Conservation (phyloP, 495 filamentous ascomycete species). For the Parachaetomium inaequale region DNA sequence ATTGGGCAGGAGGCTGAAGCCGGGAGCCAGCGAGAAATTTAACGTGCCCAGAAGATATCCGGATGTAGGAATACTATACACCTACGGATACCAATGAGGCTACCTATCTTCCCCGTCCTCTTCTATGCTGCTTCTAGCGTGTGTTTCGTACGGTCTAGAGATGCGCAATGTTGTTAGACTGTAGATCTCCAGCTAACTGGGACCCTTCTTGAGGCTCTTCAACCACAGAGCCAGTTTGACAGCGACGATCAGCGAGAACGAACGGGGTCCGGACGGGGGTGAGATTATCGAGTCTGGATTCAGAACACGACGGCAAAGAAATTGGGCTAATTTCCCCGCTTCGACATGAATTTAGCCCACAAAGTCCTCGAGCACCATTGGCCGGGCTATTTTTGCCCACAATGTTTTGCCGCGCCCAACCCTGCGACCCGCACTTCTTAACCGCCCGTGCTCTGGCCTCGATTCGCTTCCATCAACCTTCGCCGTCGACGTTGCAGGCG, state of each 20-base stretch:
- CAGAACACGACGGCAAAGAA: background rate
- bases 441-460: slow-evolving; percentile 7
- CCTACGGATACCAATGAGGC: too few species aligned
- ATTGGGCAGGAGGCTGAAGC: too few species aligned
- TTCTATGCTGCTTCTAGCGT: background rate
- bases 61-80: too few species aligned
- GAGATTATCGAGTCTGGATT: background rate
- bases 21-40: too few species aligned
- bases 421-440: slow-evolving; percentile 2
- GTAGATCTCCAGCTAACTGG: background rate
- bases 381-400: slow-evolving; percentile 23
- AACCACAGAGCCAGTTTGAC: background rate
- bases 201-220: background rate
- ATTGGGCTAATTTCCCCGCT: slow-evolving; percentile 18
- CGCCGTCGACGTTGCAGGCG: slow-evolving; percentile 3
- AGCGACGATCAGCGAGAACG: background rate
- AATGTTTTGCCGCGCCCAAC: slow-evolving; percentile 14
- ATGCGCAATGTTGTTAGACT: background rate
- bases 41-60: too few species aligned
- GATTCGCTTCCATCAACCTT: slow-evolving; percentile 1
- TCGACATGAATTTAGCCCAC: slow-evolving; percentile 16
- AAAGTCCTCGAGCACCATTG: background rate
- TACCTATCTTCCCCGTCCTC: background rate
- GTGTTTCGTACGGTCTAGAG: background rate
- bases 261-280: background rate